phyloP scores from a whole-genome alignment of 2,329 filamentous ascomycete genomes.

The Neurospora sp. region DNA sequence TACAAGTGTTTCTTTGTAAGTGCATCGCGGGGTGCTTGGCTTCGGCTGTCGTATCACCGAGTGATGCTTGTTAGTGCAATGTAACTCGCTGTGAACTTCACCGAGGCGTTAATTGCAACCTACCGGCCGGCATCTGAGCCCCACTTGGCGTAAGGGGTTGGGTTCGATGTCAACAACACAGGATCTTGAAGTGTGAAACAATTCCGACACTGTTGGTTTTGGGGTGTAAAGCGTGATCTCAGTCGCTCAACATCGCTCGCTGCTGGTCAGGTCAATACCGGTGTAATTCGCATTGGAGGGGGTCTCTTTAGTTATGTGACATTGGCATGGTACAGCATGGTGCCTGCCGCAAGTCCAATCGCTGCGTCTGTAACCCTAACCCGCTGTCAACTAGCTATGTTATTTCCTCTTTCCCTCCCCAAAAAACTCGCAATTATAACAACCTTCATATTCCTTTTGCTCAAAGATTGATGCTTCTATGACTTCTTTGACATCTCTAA shows the following conservation, averaged over 20 bases:
- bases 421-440: background rate
- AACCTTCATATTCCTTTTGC: background rate
- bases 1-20: background rate
- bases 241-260: too few species aligned
- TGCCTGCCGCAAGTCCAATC: background rate
- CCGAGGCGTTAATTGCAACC: background rate
- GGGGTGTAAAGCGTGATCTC: too few species aligned
- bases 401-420: background rate
- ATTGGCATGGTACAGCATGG: background rate
- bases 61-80: background rate
- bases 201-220: background rate
- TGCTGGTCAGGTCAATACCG: too few species aligned
- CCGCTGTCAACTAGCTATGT: background rate
- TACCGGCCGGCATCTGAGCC: background rate
- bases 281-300: too few species aligned
- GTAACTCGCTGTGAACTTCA: background rate
- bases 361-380: background rate
- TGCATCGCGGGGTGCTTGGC: background rate
- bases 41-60: background rate
- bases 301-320: too few species aligned
- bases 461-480: accelerated
- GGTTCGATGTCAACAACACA: background rate
- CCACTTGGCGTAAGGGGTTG: background rate
- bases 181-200: background rate
- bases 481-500: background rate